Percentiles rank a stretch among this genome's conserved stretches.
phyloP scores from a whole-genome alignment of 1,284 basidiomycete genomes.

The Rhodotorula sp. region DNA sequence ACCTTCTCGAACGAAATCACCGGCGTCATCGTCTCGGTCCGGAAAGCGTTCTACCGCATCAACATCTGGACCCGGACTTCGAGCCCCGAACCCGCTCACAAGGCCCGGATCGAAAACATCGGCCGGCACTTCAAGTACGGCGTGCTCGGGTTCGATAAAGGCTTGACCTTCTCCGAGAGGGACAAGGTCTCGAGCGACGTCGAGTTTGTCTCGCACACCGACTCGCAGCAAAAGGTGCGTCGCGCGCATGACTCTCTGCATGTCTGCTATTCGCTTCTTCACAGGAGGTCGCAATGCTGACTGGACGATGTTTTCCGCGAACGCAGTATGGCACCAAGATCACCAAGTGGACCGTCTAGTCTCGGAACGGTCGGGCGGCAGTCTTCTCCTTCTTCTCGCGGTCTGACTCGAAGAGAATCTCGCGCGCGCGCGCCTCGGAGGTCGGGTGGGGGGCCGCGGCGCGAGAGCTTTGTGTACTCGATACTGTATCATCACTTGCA shows the following conservation, averaged over 20 bases:
- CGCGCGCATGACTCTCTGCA: background rate
- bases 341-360: constrained; percentile 23
- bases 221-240: constrained; percentile 83
- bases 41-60: constrained; percentile 92
- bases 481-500: no score
- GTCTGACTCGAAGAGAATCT: background rate
- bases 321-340: constrained; percentile 30
- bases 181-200: constrained; percentile 76
- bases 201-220: constrained; percentile 90
- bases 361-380: background rate
- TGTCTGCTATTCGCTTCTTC: background rate
- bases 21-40: constrained; percentile 90
- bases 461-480: no score
- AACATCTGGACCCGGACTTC: constrained; percentile 87
- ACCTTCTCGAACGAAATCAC: constrained; percentile 66
- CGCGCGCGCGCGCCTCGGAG: background rate
- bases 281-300: background rate
- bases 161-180: constrained; percentile 57
- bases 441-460: no score
- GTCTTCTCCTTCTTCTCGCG: background rate
- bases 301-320: background rate
- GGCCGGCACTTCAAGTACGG: constrained; percentile 85
- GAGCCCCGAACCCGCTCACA: constrained; percentile 24
- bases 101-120: constrained; percentile 73
- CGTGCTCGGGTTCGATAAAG: constrained; percentile 64